phyloP scores from a whole-genome alignment of 2,329 filamentous ascomycete species.

The Raffaelea albimanens region DNA sequence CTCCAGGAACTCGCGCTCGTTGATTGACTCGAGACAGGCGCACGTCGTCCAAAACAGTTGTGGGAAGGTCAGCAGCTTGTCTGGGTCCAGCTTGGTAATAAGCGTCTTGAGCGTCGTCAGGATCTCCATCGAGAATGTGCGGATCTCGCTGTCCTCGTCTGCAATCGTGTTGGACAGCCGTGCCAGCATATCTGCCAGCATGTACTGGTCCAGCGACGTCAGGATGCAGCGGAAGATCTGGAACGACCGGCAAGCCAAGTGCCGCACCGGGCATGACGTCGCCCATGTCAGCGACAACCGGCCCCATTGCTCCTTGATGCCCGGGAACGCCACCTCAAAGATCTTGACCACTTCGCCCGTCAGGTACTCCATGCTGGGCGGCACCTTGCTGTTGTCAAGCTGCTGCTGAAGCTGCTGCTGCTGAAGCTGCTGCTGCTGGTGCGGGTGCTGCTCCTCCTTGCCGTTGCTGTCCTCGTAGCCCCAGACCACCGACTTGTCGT shows the following conservation, averaged over 20 bases:
- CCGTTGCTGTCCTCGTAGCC: conserved; percentile 87
- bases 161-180: conserved; percentile 94
- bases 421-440: neutral
- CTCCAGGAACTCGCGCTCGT: conserved; percentile 89
- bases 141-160: conserved; percentile 86
- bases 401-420: neutral
- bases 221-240: conserved; percentile 94
- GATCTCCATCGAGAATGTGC: conserved; percentile 97
- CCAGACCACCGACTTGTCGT: conserved; percentile 83
- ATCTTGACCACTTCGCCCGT: conserved; percentile 74
- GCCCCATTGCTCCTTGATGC: conserved; percentile 85
- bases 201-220: conserved; percentile 79
- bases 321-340: conserved; percentile 75
- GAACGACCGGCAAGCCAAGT: conserved; percentile 92
- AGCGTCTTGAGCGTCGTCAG: conserved; percentile 87
- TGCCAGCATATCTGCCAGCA: conserved; percentile 95
- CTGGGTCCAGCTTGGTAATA: conserved; percentile 71
- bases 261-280: conserved; percentile 88
- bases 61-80: conserved; percentile 78
- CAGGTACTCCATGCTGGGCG: conserved; percentile 76
- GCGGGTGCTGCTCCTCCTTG: conserved; percentile 42
- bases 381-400: conserved; percentile 56
- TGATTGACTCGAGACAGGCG: conserved; percentile 91
- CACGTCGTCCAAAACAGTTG: conserved; percentile 98
- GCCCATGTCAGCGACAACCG: conserved; percentile 89